Percentiles rank a stretch among this genome's conserved stretches.
These are phyloP conservation scores for Sarcodon aspratus DNA, from an alignment of 768 basidiomycete genomes.

Conservation along the genomic window DNA sequence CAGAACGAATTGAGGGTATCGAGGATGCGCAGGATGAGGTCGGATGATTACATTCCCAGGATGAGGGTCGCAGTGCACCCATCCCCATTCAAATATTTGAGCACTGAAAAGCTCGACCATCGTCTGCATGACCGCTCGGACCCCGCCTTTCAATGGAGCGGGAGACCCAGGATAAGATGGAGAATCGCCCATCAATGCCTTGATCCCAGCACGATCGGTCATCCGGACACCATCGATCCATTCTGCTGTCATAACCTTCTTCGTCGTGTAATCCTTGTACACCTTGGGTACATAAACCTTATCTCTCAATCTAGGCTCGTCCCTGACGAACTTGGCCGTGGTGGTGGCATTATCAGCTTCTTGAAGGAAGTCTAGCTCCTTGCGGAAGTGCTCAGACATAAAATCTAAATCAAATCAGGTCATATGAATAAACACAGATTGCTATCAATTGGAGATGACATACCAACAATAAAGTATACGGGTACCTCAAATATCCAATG, in stretches of 20 bases:
- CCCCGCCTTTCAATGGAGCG: slow-evolving; percentile 40
- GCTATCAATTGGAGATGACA: slow-evolving; percentile 12
- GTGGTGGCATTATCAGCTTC: slow-evolving; percentile 71
- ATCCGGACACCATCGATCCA: slow-evolving; percentile 75
- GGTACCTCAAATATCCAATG: slow-evolving; percentile 80
- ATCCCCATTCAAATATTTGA: slow-evolving; percentile 89
- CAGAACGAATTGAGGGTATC: slow-evolving; percentile 56
- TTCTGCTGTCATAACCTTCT: slow-evolving; percentile 73
- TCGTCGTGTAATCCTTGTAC: slow-evolving; percentile 59
- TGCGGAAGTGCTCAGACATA: slow-evolving; percentile 68
- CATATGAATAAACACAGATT: neutral
- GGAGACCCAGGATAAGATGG: slow-evolving; percentile 1
- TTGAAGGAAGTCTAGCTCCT: slow-evolving; percentile 71
- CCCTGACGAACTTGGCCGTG: slow-evolving; percentile 56
- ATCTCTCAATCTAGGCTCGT: slow-evolving; percentile 57
- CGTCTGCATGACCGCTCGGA: slow-evolving; percentile 63
- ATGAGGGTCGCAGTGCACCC: slow-evolving; percentile 71
- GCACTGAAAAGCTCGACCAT: slow-evolving; percentile 84
- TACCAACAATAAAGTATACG: slow-evolving; percentile 68
- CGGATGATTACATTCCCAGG: slow-evolving; percentile 74
- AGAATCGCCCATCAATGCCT: slow-evolving; percentile 46
- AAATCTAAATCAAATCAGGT: slow-evolving; percentile 37
- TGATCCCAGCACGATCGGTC: slow-evolving; percentile 49
- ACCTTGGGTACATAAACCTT: slow-evolving; percentile 75
- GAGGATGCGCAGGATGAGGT: slow-evolving; percentile 34